Conservation (phyloP, 305 asterid genomes). For the Fraxinus ornus region DNA sequence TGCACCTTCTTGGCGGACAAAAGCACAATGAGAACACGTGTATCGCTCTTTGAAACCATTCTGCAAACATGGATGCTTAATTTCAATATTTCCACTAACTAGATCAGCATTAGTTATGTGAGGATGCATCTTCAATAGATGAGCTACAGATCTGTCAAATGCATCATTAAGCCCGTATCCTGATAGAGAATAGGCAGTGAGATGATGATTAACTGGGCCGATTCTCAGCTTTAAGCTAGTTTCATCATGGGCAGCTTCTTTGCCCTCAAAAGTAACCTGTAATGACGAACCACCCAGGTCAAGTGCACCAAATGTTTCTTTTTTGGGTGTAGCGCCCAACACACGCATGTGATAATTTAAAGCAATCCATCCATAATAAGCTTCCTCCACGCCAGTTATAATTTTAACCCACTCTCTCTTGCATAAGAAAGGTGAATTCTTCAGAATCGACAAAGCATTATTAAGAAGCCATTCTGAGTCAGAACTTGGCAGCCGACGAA, state of each 20-base stretch:
- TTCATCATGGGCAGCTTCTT: slow-evolving; percentile 28
- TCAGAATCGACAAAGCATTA: slow-evolving; percentile 49
- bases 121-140: slow-evolving; percentile 47
- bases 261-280: slow-evolving; percentile 60
- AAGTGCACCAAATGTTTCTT: slow-evolving; percentile 57
- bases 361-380: slow-evolving; percentile 67
- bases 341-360: slow-evolving; percentile 50
- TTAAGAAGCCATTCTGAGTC: slow-evolving; percentile 65
- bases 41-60: slow-evolving; percentile 58
- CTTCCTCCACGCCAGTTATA: slow-evolving; percentile 57
- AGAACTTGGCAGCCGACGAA: slow-evolving; percentile 55
- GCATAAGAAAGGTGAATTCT: slow-evolving; percentile 47
- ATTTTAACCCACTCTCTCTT: slow-evolving; percentile 61
- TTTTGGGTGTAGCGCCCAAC: slow-evolving; percentile 46
- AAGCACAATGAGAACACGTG: slow-evolving; percentile 47
- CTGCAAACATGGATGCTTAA: slow-evolving; percentile 64
- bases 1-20: slow-evolving; percentile 36
- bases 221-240: slow-evolving; percentile 55
- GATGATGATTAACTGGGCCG: slow-evolving; percentile 49
- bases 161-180: slow-evolving; percentile 70
- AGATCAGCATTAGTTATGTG: slow-evolving; percentile 36
- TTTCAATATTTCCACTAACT: slow-evolving; percentile 35
- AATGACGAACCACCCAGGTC: slow-evolving; percentile 68
- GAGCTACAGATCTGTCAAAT: slow-evolving; percentile 57
- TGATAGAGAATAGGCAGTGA: slow-evolving; percentile 57